Conservation (phyloP, 345 rosid genomes). For the Eucalyptus sp. region DNA sequence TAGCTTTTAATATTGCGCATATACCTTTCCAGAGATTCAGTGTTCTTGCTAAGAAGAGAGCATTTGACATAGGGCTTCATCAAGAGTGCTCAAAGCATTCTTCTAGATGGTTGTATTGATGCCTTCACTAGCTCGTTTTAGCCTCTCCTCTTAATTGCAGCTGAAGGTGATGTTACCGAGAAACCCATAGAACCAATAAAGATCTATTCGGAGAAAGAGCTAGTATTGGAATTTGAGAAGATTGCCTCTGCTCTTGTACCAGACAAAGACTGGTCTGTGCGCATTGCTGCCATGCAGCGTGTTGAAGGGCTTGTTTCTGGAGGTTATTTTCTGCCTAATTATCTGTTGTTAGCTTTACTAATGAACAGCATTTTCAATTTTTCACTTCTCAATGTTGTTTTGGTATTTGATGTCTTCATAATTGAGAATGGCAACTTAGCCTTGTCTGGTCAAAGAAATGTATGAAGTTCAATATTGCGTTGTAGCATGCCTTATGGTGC, state of each 20-base stretch:
- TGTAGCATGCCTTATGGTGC: background rate
- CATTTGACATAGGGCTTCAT: background rate
- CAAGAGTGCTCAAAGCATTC: background rate
- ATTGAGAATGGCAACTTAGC: background rate
- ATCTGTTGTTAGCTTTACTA: background rate
- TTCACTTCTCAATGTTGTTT: background rate
- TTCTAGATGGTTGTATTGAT: background rate
- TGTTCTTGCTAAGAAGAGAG: background rate
- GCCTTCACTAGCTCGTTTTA: background rate
- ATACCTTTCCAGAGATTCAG: background rate
- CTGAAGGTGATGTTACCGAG: slow-evolving; percentile 67
- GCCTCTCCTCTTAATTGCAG: slow-evolving; percentile 21
- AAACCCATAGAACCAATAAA: slow-evolving; percentile 77
- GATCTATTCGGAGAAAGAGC: slow-evolving; percentile 94
- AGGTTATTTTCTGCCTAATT: slow-evolving; percentile 27
- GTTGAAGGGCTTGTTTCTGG: slow-evolving; percentile 94
- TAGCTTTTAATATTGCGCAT: background rate
- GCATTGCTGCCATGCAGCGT: slow-evolving; percentile 97
- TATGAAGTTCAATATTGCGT: background rate
- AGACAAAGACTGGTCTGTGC: slow-evolving; percentile 97
- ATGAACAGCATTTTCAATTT: background rate
- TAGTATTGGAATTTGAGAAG: slow-evolving; percentile 89
- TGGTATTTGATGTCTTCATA: background rate
- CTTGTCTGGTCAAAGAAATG: background rate
- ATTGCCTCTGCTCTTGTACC: slow-evolving; percentile 78